A percentile compares a stretch with the other conserved stretches of the same genome.
These are phyloP conservation scores for Nigrospora sphaerica DNA, from an alignment of 2,329 filamentous ascomycete genomes.

Conservation along the genomic window DNA sequence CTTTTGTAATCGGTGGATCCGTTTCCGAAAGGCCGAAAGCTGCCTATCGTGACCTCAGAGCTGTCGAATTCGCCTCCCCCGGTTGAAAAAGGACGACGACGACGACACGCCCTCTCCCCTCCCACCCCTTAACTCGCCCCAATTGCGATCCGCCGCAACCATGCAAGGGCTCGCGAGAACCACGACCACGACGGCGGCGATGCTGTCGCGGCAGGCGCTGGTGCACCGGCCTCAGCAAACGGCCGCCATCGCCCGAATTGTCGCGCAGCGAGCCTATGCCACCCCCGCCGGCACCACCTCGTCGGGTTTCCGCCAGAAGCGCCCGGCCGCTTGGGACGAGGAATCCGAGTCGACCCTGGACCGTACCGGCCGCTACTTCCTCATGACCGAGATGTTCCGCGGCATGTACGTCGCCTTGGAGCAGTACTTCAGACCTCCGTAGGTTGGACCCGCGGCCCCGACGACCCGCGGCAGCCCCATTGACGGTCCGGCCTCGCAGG, in stretches of 20 bases:
- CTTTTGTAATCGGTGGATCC: constrained; percentile 6
- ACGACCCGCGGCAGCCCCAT: not conserved
- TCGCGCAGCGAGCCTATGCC: constrained; percentile 41
- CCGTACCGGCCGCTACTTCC: constrained; percentile 86
- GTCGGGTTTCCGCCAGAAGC: constrained; percentile 70
- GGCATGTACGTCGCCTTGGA: constrained; percentile 98
- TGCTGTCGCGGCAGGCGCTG: constrained; percentile 23
- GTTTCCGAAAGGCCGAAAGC: constrained; percentile 3
- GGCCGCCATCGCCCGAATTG: constrained; percentile 18
- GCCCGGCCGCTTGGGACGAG: constrained; percentile 72
- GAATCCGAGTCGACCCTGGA: constrained; percentile 71
- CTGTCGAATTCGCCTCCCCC: constrained; percentile 4
- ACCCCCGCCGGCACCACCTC: constrained; percentile 74
- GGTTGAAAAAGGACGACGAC: constrained; percentile 1
- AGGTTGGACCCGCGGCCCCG: constrained; percentile 37
- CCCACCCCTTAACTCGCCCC: constrained; percentile 3
- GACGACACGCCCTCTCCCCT: constrained; percentile 5
- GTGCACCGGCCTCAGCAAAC: constrained; percentile 18
- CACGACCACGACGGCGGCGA: constrained; percentile 9
- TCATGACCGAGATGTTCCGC: constrained; percentile 89
- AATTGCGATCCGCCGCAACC: constrained; percentile 5
- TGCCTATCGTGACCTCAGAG: constrained; percentile 6
- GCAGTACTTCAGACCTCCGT: constrained; percentile 98
- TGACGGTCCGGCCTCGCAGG: constrained; percentile 35
- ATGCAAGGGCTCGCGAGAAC: constrained; percentile 25